Percentiles rank a stretch among this genome's conserved stretches.
Conservation (phyloP, 768 basidiomycete genomes). For the Leucosporidium scottii region DNA sequence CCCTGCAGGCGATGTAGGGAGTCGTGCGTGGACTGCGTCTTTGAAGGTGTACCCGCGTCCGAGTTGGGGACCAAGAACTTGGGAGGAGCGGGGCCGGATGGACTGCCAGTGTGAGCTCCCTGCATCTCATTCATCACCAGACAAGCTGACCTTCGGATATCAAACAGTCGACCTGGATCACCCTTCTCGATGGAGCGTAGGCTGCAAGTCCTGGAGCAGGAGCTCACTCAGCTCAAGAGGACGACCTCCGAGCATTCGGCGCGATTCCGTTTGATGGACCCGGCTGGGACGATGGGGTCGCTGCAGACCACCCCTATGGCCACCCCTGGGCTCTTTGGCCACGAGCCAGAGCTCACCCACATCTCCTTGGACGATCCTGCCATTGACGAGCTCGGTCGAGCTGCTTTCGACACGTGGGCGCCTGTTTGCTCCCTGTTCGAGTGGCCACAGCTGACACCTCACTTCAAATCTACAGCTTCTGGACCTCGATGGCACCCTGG, state of each 20-base stretch:
- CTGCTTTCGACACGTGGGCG: constrained; percentile 22
- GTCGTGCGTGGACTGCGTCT: constrained; percentile 22
- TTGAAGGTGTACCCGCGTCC: constrained; percentile 14
- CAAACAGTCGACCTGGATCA: not conserved
- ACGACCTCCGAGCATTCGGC: not conserved
- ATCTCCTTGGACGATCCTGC: not conserved
- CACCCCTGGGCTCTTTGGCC: too few relatives aligned
- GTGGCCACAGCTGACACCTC: too few relatives aligned
- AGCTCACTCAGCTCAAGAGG: not conserved
- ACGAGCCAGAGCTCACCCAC: not conserved
- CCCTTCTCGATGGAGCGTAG: constrained; percentile 2
- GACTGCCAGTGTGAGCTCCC: not conserved
- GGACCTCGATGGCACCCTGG: constrained; percentile 25
- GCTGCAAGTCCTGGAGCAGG: not conserved
- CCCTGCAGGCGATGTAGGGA: constrained; percentile 11
- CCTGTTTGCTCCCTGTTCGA: too few relatives aligned
- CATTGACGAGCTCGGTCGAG: constrained; percentile 1
- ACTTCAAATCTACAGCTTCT: constrained; percentile 12
- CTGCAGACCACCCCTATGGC: not conserved
- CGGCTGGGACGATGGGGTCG: not conserved
- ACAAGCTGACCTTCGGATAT: not conserved
- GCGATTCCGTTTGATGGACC: not conserved
- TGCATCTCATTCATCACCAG: not conserved
- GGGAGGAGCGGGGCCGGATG: not conserved
- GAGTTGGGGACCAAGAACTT: not conserved